Percentiles rank a stretch among this genome's conserved stretches.
These are phyloP conservation scores for Entomophthora muscae DNA, from an alignment of 371 early-diverging fungal genomes.

Conservation along the genomic window DNA sequence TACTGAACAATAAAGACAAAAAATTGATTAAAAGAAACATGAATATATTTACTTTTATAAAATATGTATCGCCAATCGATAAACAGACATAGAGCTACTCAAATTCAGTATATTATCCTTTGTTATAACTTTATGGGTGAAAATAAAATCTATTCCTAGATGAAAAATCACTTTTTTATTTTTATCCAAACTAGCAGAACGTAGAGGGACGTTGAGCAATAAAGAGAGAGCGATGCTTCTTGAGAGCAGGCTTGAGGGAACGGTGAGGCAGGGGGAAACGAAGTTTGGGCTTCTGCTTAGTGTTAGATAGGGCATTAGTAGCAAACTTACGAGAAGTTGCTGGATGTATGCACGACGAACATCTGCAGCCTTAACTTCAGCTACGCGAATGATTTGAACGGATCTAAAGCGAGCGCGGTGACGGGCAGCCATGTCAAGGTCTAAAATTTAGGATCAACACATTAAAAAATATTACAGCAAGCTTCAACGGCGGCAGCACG, in stretches of 20 bases:
- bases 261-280: constrained; percentile 98
- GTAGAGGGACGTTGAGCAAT: constrained; percentile 85
- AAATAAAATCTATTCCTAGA: too few relatives aligned
- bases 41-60: too few relatives aligned
- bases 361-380: constrained; percentile 71
- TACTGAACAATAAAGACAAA: too few relatives aligned
- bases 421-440: constrained; percentile 98
- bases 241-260: constrained; percentile 55
- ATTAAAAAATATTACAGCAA: constrained; percentile 43
- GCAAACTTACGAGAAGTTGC: constrained; percentile 53
- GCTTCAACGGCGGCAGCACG: constrained; percentile 87
- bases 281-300: constrained; percentile 37
- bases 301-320: background rate
- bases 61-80: too few relatives aligned
- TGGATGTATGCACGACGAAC: constrained; percentile 94
- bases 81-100: too few relatives aligned
- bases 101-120: too few relatives aligned
- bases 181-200: constrained; percentile 30
- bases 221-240: constrained; percentile 54
- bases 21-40: too few relatives aligned
- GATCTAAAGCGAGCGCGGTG: constrained; percentile 97
- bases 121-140: too few relatives aligned
- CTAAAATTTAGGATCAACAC: constrained; percentile 14
- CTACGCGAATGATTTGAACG: constrained; percentile 96
- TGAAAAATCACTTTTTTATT: too few relatives aligned